These are phyloP conservation scores for Pisolithus tinctorius DNA, from an alignment of 768 basidiomycete species.

Conservation along the genomic window DNA sequence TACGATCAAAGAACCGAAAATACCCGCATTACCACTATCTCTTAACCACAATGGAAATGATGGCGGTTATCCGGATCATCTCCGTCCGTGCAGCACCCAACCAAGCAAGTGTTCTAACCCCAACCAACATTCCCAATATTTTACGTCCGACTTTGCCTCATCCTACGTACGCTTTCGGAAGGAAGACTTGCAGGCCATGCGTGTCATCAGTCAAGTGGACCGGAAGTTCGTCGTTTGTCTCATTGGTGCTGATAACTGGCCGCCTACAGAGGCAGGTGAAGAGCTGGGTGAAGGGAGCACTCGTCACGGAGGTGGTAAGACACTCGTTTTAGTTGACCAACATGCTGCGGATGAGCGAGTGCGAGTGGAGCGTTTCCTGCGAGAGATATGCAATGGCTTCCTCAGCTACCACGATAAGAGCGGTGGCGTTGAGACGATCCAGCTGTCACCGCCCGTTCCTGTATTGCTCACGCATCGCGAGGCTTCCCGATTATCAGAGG, in stretches of 20 bases:
- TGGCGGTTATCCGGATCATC: slow-evolving; percentile 2
- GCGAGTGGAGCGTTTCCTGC: slow-evolving; percentile 79
- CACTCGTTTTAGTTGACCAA: slow-evolving; percentile 84
- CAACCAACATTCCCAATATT: slow-evolving; percentile 6
- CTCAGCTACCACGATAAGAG: slow-evolving; percentile 34
- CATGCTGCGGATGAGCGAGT: slow-evolving; percentile 98
- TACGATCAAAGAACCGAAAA: slow-evolving; percentile 38
- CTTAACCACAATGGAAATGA: slow-evolving; percentile 8
- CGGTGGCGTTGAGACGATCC: slow-evolving; percentile 32
- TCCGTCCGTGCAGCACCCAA: slow-evolving; percentile 10
- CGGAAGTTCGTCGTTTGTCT: slow-evolving; percentile 83
- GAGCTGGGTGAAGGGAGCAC: slow-evolving; percentile 10
- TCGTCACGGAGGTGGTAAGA: slow-evolving; percentile 13
- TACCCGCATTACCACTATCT: slow-evolving; percentile 30
- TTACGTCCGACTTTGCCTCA: slow-evolving; percentile 6
- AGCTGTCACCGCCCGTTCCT: slow-evolving; percentile 47
- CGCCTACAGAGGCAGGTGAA: slow-evolving; percentile 7
- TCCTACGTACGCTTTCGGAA: slow-evolving; percentile 39
- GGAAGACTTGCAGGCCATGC: slow-evolving; percentile 48
- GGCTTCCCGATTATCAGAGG: slow-evolving; percentile 40
- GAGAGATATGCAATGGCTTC: slow-evolving; percentile 66
- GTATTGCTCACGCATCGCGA: slow-evolving; percentile 66
- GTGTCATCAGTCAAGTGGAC: slow-evolving; percentile 81
- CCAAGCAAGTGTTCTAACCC: slow-evolving; percentile 4
- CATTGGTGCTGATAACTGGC: slow-evolving; percentile 27